Conservation (phyloP, 2,329 filamentous ascomycete genomes). For the Phyllosticta citriasiana region DNA sequence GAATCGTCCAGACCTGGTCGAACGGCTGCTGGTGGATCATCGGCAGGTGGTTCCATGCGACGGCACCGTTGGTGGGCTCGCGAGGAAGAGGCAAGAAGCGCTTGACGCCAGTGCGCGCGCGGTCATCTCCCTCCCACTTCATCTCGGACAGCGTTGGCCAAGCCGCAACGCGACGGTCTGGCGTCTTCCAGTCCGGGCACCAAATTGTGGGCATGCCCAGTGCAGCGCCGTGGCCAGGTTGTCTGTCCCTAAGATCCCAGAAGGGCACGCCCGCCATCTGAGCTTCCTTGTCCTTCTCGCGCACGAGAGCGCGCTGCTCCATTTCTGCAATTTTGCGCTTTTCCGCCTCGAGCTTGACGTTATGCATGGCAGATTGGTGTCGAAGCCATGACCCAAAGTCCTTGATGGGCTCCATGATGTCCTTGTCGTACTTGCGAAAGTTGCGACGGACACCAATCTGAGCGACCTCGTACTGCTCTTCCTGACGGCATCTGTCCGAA, state of each 20-base stretch:
- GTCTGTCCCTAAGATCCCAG: not conserved
- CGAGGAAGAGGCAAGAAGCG: constrained; percentile 35
- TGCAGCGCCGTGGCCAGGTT: constrained; percentile 17
- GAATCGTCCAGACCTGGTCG: constrained; percentile 28
- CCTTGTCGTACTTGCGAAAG: constrained; percentile 4
- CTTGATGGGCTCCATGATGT: constrained; percentile 1
- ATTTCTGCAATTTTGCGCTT: constrained; percentile 3
- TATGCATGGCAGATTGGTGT: constrained; percentile 2
- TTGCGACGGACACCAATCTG: constrained; percentile 6
- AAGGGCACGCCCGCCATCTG: not conserved
- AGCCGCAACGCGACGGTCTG: constrained; percentile 26
- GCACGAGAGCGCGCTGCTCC: not conserved
- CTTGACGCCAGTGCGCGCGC: constrained; percentile 33
- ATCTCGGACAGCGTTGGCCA: constrained; percentile 34
- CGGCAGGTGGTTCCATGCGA: constrained; percentile 33
- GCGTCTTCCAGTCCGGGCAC: constrained; percentile 18
- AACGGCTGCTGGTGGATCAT: constrained; percentile 28
- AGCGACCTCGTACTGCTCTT: constrained; percentile 1
- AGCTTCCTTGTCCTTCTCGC: not conserved
- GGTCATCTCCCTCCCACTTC: constrained; percentile 39
- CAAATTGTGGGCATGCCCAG: constrained; percentile 32
- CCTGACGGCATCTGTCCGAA: not conserved
- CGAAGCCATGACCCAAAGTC: constrained; percentile 5
- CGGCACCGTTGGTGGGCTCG: constrained; percentile 28
- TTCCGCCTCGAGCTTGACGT: not conserved